These are phyloP conservation scores for Fraxinus cuspidata DNA, from an alignment of 257 asterid species.

Conservation along the genomic window DNA sequence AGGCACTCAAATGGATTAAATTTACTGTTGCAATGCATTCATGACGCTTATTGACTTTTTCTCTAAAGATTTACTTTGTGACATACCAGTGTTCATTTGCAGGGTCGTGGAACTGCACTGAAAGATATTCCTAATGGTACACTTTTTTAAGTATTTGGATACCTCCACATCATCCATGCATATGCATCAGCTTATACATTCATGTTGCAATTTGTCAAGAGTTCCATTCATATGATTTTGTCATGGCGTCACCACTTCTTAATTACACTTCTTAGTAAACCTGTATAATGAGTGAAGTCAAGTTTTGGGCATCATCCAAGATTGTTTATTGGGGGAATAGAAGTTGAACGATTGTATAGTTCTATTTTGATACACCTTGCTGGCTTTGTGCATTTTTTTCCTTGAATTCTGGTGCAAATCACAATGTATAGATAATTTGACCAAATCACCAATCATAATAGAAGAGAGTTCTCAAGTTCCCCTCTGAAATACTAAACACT, in stretches of 20 bases:
- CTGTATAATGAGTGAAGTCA: background rate
- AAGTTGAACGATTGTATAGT: background rate
- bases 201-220: background rate
- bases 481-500: too few relatives aligned
- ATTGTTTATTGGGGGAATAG: background rate
- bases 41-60: background rate
- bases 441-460: too few relatives aligned
- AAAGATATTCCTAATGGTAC: conserved; percentile 97
- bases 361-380: background rate
- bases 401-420: background rate
- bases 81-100: conserved; percentile 27
- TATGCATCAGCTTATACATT: background rate
- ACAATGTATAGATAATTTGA: background rate
- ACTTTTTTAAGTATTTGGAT: conserved; percentile 6
- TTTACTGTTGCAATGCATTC: background rate
- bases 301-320: conserved; percentile 1
- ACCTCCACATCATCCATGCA: background rate
- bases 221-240: conserved; percentile 8
- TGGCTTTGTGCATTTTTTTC: background rate
- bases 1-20: background rate
- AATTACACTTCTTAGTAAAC: background rate
- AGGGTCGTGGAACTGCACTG: conserved; percentile 96
- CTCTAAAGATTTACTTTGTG: conserved; percentile 25
- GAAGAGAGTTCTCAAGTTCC: too few relatives aligned
- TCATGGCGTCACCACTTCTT: background rate